Evolutionary conservation across 441 rosid species (phyloP).

Genomic region (Adansonia madagascariensis): DNA sequence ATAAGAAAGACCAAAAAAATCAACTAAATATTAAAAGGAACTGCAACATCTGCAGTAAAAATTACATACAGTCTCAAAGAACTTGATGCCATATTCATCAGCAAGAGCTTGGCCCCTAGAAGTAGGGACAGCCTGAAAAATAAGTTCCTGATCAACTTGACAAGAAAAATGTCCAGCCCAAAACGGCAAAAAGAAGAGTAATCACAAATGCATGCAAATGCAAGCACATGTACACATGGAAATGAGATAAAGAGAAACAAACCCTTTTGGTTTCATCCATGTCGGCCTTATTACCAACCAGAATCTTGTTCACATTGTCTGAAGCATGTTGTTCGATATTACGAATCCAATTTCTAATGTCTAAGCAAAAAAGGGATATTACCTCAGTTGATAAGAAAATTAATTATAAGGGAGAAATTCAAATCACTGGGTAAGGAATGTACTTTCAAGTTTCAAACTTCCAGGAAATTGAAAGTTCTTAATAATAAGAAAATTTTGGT

Average conservation of each 20-base stretch:
- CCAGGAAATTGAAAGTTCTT: not conserved
- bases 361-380: constrained; percentile 29
- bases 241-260: constrained; percentile 10
- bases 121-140: constrained; percentile 28
- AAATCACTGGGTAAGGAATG: not conserved
- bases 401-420: constrained; percentile 10
- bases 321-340: constrained; percentile 75
- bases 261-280: constrained; percentile 80
- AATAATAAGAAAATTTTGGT: not conserved
- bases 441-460: not conserved
- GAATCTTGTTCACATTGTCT: constrained; percentile 66
- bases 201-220: not conserved
- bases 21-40: constrained; percentile 10
- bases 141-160: constrained; percentile 8
- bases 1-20: not conserved
- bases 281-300: constrained; percentile 70
- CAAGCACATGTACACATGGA: not conserved
- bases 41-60: not conserved
- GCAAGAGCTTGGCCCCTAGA: constrained; percentile 32
- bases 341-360: constrained; percentile 68
- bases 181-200: not conserved
- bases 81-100: constrained; percentile 34
- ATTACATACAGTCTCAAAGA: constrained; percentile 33
- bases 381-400: constrained; percentile 2
- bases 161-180: not conserved